A percentile compares a stretch with the other conserved stretches of the same genome.
Evolutionary conservation across 176 grass and related monocot species (phyloP).

Genomic region (Elymus sibiricus): DNA sequence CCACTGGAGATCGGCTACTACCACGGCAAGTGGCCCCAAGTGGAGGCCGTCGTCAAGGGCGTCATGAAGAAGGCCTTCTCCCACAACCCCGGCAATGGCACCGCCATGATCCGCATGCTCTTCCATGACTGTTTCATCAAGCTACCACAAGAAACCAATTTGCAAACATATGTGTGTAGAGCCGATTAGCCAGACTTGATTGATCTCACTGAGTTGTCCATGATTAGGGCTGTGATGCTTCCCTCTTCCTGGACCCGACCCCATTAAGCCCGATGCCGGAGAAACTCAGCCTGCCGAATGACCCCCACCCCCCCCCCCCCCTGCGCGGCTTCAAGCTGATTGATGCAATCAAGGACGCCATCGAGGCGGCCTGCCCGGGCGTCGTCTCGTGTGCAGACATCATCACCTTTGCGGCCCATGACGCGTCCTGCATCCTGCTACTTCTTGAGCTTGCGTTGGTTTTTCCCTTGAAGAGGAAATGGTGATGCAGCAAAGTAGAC

Average conservation of each 20-base stretch:
- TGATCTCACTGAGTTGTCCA: too few species aligned
- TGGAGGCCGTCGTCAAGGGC: background rate
- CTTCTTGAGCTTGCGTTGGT: too few species aligned
- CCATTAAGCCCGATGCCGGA: background rate
- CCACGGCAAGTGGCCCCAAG: background rate
- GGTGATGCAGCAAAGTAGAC: too few species aligned
- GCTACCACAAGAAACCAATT: too few species aligned
- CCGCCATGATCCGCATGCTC: slow-evolving; percentile 39
- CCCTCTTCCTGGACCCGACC: background rate
- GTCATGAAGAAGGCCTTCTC: background rate
- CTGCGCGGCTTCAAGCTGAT: background rate
- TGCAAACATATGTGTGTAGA: background rate
- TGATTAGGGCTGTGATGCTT: too few species aligned
- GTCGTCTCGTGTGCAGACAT: background rate
- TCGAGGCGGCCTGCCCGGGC: background rate
- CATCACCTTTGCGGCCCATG: background rate
- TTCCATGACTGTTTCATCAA: slow-evolving; percentile 40
- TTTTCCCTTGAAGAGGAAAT: too few species aligned
- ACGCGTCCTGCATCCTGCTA: too few species aligned
- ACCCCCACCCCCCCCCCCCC: too few species aligned
- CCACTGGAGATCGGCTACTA: background rate
- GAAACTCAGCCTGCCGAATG: too few species aligned
- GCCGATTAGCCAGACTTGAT: background rate
- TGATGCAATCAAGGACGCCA: background rate
- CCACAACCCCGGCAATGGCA: slow-evolving; percentile 25